Evolutionary conservation across 768 basidiomycete genomes (phyloP).

Genomic region (Clitopilus passeckerianus): DNA sequence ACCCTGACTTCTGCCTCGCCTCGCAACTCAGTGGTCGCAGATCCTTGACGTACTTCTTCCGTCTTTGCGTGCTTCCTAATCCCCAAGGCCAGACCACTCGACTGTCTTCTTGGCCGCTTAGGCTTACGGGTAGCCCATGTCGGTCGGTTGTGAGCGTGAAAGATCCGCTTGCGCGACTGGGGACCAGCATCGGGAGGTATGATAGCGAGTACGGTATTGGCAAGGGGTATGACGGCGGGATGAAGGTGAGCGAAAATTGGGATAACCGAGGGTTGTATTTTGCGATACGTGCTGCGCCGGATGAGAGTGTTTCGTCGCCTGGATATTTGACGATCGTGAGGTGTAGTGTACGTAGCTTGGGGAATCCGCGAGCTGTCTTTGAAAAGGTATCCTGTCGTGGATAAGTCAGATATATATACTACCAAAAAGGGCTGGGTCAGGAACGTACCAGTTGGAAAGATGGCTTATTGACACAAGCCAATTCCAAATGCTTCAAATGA

Average conservation of each 20-base stretch:
- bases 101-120: conserved; percentile 46
- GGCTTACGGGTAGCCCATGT: conserved; percentile 57
- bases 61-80: conserved; percentile 31
- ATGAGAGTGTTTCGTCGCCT: conserved; percentile 54
- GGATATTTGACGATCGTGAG: conserved; percentile 65
- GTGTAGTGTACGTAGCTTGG: conserved; percentile 56
- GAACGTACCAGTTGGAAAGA: conserved; percentile 64
- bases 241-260: conserved; percentile 60
- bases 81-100: conserved; percentile 45
- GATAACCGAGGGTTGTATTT: conserved; percentile 62
- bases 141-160: conserved; percentile 56
- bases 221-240: conserved; percentile 48
- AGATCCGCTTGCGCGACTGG: conserved; percentile 41
- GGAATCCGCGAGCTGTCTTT: conserved; percentile 55
- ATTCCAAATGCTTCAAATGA: conserved; percentile 53
- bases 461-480: conserved; percentile 64
- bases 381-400: conserved; percentile 52
- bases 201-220: conserved; percentile 41
- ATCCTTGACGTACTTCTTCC: conserved; percentile 32
- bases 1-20: conserved; percentile 31
- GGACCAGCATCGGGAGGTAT: conserved; percentile 35
- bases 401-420: too few species aligned
- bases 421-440: too few species aligned
- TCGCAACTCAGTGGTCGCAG: conserved; percentile 34
- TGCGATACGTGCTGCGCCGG: conserved; percentile 60